Conservation (phyloP, 805 yeast genomes). For the Barnettozyma wickerhamii region DNA sequence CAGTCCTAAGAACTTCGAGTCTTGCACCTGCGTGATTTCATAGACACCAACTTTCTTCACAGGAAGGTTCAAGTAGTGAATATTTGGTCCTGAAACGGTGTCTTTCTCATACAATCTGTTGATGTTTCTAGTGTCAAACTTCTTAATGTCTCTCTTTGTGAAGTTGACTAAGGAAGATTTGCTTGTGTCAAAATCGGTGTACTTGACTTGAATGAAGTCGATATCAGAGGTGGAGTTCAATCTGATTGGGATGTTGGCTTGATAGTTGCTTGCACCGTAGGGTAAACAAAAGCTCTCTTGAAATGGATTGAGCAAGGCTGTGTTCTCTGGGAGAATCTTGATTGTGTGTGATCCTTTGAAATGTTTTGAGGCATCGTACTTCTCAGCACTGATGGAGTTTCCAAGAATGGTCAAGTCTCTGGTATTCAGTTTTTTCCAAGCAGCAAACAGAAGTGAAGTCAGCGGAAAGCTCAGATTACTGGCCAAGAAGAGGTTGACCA, state of each 20-base stretch:
- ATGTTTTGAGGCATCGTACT: constrained; percentile 37
- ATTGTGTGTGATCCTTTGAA: constrained; percentile 84
- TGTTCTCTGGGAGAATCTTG: constrained; percentile 86
- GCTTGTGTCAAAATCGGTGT: constrained; percentile 51
- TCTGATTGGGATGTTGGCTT: constrained; percentile 60
- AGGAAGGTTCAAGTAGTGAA: constrained; percentile 63
- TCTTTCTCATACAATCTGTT: constrained; percentile 24
- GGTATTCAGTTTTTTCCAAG: constrained; percentile 39
- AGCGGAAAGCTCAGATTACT: constrained; percentile 47
- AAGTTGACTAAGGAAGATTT: constrained; percentile 45
- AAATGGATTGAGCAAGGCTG: constrained; percentile 78
- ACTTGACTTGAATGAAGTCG: constrained; percentile 59
- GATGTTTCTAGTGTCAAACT: constrained; percentile 23
- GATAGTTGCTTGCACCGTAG: constrained; percentile 25
- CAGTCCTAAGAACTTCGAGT: constrained; percentile 56
- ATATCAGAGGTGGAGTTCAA: constrained; percentile 78
- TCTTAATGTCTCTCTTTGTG: constrained; percentile 52
- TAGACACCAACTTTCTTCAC: constrained; percentile 73
- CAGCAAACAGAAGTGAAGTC: constrained; percentile 33
- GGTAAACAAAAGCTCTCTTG: constrained; percentile 61
- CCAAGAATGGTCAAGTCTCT: constrained; percentile 53
- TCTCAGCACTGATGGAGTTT: constrained; percentile 32
- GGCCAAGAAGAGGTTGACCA: constrained; percentile 50
- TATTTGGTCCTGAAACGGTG: constrained; percentile 25
- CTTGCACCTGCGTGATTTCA: constrained; percentile 61